These are phyloP conservation scores for Solanum pinnatisectum DNA, from an alignment of 257 asterid genomes.

Conservation along the genomic window DNA sequence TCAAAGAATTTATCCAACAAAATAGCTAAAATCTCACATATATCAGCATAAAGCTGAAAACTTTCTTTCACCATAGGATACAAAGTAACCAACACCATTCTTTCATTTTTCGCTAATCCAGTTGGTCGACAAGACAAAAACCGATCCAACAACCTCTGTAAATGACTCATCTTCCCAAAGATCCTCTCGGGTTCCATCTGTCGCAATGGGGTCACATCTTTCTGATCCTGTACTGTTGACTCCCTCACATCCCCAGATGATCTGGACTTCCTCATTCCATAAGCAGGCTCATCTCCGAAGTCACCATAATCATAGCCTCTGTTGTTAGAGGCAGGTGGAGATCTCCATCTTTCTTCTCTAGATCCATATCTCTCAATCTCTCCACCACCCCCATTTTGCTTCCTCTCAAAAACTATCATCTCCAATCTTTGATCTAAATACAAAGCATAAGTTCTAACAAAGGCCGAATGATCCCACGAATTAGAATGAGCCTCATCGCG, in stretches of 20 bases:
- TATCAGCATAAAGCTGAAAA: conserved; percentile 45
- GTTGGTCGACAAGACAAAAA: conserved; percentile 50
- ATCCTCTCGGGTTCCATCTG: conserved; percentile 48
- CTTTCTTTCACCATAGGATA: conserved; percentile 48
- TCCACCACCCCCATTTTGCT: conserved; percentile 24
- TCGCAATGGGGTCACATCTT: conserved; percentile 42
- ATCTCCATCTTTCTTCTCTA: conserved; percentile 33
- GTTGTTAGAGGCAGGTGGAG: conserved; percentile 29
- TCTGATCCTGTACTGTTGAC: conserved; percentile 15
- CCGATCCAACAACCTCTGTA: conserved; percentile 56
- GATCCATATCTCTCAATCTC: conserved; percentile 24
- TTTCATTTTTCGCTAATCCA: conserved; percentile 52
- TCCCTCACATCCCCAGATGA: conserved; percentile 49
- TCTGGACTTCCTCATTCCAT: conserved; percentile 48
- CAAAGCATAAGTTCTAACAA: conserved; percentile 55
- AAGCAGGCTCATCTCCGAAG: conserved; percentile 19
- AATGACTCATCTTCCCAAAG: conserved; percentile 50
- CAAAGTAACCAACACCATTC: conserved; percentile 53
- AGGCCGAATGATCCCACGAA: conserved; percentile 64
- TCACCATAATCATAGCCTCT: conserved; percentile 30
- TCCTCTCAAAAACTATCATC: conserved; percentile 37
- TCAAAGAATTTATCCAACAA: conserved; percentile 55
- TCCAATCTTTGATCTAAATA: conserved; percentile 62
- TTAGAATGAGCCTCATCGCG: conserved; percentile 64
- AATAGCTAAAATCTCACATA: conserved; percentile 56